These are phyloP conservation scores for Chaetomiaceae sp. DNA, from an alignment of 2,329 filamentous ascomycete species.

Conservation along the genomic window DNA sequence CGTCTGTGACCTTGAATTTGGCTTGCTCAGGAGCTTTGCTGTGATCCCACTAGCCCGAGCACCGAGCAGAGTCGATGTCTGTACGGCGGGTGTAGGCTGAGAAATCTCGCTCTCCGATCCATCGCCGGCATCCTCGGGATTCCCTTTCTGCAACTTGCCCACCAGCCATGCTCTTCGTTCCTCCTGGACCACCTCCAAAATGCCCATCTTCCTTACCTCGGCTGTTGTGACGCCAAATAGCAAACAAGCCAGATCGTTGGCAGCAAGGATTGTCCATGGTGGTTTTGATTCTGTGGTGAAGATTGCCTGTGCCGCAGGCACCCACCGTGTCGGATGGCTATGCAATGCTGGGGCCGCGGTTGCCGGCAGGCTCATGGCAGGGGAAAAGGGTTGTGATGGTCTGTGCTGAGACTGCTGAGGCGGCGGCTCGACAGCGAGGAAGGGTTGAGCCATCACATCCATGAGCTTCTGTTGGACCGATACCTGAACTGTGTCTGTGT, in stretches of 20 bases:
- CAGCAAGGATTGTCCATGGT: slow-evolving; percentile 93
- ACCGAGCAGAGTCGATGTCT: slow-evolving; percentile 57
- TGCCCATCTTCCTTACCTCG: slow-evolving; percentile 90
- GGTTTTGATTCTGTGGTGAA: slow-evolving; percentile 90
- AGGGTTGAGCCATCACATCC: slow-evolving; percentile 81
- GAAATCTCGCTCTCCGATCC: slow-evolving; percentile 36
- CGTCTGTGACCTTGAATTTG: slow-evolving; percentile 54
- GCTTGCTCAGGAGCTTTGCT: slow-evolving; percentile 81
- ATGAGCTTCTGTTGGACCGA: slow-evolving; percentile 77
- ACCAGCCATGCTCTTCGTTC: slow-evolving; percentile 88
- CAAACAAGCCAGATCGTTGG: slow-evolving; percentile 92
- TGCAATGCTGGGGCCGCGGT: slow-evolving; percentile 63
- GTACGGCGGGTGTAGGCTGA: slow-evolving; percentile 37
- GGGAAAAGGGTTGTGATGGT: slow-evolving; percentile 38
- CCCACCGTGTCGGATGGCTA: slow-evolving; percentile 84
- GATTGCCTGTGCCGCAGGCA: slow-evolving; percentile 88
- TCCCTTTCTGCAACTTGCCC: slow-evolving; percentile 68
- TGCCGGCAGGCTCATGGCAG: slow-evolving; percentile 41
- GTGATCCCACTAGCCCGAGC: slow-evolving; percentile 73
- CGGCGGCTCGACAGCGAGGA: slow-evolving; percentile 49
- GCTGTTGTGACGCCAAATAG: slow-evolving; percentile 99
- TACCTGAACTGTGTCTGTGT: slow-evolving; percentile 76
- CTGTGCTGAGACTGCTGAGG: slow-evolving; percentile 33
- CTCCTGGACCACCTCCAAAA: slow-evolving; percentile 88
- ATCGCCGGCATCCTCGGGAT: slow-evolving; percentile 43